Evolutionary conservation across 345 rosid species (phyloP), one percentile per base, ranked within the genome.

Genomic region (Salix suchowensis): DNA sequence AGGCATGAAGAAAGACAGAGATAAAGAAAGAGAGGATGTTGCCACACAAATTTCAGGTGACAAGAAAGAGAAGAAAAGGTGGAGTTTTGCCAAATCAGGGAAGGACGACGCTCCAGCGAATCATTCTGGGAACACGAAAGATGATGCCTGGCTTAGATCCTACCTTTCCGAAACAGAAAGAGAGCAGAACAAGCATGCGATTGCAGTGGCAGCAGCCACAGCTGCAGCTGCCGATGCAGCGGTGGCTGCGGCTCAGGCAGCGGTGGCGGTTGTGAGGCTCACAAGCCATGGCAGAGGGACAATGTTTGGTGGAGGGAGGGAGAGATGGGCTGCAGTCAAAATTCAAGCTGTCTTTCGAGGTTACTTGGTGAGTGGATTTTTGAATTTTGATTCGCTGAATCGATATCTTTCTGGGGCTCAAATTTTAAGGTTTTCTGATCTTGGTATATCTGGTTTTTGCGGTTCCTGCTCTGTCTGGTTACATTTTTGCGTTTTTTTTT

Each of bases 1-100:
- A 65, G 89, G 97, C 6, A 82, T 81, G 78, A 92, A 86, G 82
- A 89, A 86, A 75, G 88, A 76, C 60, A 90, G 79, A 44, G 77
- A 69, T 67, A 67, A 42, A 64, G 81, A 36, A 16, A 44, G 42
- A 19, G 82, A 79, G 13, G 76, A 40, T 73, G 74, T 76, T 21
- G 80, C 77, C 34, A 30, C 77, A 69, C 58, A 40, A 32, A 74
- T 44, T 60, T 83, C 89, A 80, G 76, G 81, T 21, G 84, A 85
- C 61, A 85, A 72, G 55, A 85, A 72, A 37, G 90, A 84, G 76
- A 88, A 83, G 72, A 89, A 82, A 80, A 80, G 88, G 66, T 88
- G 81, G 83, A 86, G 90, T 78, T 88, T 89, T 74, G 84, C 78
- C 65, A 83, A 78, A 75, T 84, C 90, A 30, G 74, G 30, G 28